Percentiles rank a stretch among this genome's conserved stretches.
Evolutionary conservation across 2,329 filamentous ascomycete species (phyloP).

Genomic region (Huntiella decipiens): DNA sequence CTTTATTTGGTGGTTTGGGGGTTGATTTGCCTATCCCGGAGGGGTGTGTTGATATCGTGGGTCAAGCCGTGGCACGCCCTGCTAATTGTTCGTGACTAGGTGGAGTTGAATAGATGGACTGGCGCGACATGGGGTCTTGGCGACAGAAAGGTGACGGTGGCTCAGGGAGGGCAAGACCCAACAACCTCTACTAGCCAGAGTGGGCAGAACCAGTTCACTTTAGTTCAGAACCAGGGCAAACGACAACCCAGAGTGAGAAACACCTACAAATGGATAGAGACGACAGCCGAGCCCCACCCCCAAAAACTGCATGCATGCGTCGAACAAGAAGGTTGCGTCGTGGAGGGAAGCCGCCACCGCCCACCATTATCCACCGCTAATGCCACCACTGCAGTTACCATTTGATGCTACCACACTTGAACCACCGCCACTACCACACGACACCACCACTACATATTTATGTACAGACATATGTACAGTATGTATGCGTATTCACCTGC

Average conservation of each 20-base stretch:
- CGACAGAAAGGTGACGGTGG: not conserved
- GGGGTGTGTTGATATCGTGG: slow-evolving; percentile 3
- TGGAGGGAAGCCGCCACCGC: too few relatives aligned
- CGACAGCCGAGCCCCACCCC: too few relatives aligned
- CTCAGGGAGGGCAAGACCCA: not conserved
- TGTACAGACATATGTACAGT: not conserved
- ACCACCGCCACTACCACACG: not conserved
- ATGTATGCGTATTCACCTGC: too few relatives aligned
- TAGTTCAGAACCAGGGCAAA: too few relatives aligned
- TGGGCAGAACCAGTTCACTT: too few relatives aligned
- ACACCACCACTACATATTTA: not conserved
- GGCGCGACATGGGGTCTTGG: slow-evolving; percentile 8
- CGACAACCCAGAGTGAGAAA: too few relatives aligned
- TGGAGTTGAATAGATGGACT: not conserved
- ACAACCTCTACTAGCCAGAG: not conserved
- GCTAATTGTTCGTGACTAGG: not conserved
- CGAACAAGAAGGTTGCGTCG: too few relatives aligned
- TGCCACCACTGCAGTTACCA: too few relatives aligned
- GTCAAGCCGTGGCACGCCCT: not conserved
- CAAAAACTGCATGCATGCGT: too few relatives aligned
- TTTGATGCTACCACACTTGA: not conserved
- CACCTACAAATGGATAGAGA: too few relatives aligned
- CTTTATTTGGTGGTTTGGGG: slow-evolving; percentile 11
- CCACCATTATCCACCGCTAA: too few relatives aligned
- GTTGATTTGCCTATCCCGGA: slow-evolving; percentile 1